These are phyloP conservation scores for Echeveria elegans DNA, from an alignment of 164 flowering plant species.

Conservation along the genomic window DNA sequence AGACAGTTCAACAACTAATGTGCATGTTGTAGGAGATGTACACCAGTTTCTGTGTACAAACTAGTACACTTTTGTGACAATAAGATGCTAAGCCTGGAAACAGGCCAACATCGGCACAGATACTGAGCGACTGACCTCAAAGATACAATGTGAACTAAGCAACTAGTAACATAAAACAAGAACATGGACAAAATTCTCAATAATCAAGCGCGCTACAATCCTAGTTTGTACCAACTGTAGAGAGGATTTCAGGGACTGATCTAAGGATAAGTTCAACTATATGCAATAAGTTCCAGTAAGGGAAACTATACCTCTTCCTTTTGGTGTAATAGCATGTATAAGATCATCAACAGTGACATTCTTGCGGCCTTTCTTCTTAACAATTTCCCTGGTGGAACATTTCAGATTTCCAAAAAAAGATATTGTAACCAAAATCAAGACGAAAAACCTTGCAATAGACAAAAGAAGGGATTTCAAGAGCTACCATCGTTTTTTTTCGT, in stretches of 20 bases:
- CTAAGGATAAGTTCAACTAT: not conserved
- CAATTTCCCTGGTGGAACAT: constrained; percentile 33
- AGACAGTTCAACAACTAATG: no score
- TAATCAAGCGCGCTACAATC: not conserved
- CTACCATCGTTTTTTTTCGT: no score
- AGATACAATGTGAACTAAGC: not conserved
- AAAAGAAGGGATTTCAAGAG: no score
- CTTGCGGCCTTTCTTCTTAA: constrained; percentile 75
- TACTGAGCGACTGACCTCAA: not conserved
- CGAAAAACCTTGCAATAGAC: not conserved
- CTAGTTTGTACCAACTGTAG: not conserved
- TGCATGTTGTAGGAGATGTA: no score
- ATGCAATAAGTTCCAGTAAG: not conserved
- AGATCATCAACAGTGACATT: constrained; percentile 89
- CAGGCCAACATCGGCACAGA: no score
- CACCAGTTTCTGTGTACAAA: no score
- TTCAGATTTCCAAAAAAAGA: not conserved
- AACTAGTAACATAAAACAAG: not conserved
- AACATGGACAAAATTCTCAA: not conserved
- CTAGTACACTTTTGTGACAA: no score
- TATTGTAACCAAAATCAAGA: not conserved
- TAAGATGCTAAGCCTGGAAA: no score
- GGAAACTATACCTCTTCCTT: constrained; percentile 59
- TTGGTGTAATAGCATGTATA: constrained; percentile 73
- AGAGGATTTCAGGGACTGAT: not conserved